Percentiles rank a stretch among this genome's conserved stretches.
Evolutionary conservation across 805 yeast genomes (phyloP).

Genomic region (Candida lessepsii): DNA sequence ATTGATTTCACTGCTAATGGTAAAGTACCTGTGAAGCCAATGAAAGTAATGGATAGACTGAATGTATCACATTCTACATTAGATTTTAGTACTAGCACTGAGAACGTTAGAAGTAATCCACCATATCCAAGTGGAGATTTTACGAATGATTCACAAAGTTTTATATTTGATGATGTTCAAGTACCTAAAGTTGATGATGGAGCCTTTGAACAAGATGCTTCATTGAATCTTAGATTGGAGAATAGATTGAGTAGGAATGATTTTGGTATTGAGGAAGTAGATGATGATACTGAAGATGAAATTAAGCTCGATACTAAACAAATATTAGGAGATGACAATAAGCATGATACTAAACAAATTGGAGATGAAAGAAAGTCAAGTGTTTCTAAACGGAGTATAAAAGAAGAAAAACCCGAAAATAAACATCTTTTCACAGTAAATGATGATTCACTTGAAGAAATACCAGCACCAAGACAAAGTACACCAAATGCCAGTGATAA

Average conservation of each 20-base stretch:
- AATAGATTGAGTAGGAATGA: conserved; percentile 16
- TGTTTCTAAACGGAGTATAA: too few relatives aligned
- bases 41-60: conserved; percentile 31
- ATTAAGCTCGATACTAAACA: too few relatives aligned
- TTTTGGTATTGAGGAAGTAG: conserved; percentile 40
- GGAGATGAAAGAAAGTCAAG: too few relatives aligned
- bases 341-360: not conserved
- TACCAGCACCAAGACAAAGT: not conserved
- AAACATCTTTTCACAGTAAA: not conserved
- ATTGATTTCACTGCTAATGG: conserved; percentile 45
- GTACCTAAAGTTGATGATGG: conserved; percentile 21
- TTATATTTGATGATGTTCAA: conserved; percentile 13
- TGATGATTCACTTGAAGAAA: conserved; percentile 2
- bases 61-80: conserved; percentile 10
- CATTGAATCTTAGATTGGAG: conserved; percentile 25
- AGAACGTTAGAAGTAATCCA: not conserved
- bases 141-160: conserved; percentile 18
- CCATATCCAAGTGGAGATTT: conserved; percentile 10
- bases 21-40: conserved; percentile 40
- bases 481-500: not conserved
- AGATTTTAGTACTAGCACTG: conserved; percentile 5
- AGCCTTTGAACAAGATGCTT: conserved; percentile 27
- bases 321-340: too few relatives aligned
- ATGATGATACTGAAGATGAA: conserved; percentile 28
- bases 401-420: not conserved